Base-by-base conservation (phyloP, 306 rosid species). In the Vigna radiata region DNA sequence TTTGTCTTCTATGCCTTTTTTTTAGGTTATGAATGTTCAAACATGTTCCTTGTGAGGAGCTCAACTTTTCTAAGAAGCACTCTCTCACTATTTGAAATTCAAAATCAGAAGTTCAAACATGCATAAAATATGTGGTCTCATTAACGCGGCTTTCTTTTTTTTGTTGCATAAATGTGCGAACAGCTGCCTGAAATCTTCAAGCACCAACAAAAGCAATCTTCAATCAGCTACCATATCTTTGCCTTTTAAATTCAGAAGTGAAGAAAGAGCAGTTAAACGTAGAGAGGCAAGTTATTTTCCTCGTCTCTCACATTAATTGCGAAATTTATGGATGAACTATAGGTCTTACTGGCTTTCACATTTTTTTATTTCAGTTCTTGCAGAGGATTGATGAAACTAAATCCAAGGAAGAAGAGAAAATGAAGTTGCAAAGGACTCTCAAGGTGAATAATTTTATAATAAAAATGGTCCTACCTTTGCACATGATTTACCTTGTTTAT, bases 191-290 rank as follows among this genome's bases (percentile, higher is more conserved):
- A 79, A 79, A 76, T 79, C 90, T 44, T 79, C 89, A 44, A 62
- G 70, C 85, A 76, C 84, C 83, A 75, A 73, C 74, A 79, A 80
- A 71, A 77, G 68, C 81, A 89, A 69, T 72, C 77, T 76, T 52
- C 84, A 71, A 60, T 6, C 90, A 73, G 70, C 87, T 48, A 86
- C 89, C 33, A 55, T 15, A 72, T 64, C 83, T 61, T 76, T 84
- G 23, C 94, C 98, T 56, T 96, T 92, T 72, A 93, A 71, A 77
- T 84, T 95, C 80, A 88, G 77, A 88, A 96, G 92, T 83, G 96
- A 91, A 77, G 97, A 91, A 86, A 91, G 99, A 88, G 99, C 89
- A 62, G 90, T 81, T 72, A 96, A 96, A 75, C 91, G 96, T 56
- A 92, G 86, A 86, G 97, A 96, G 91, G 99, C 70, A 86, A 86